A percentile compares a stretch with the other conserved stretches of the same genome.
Conservation (phyloP, 768 basidiomycete genomes). For the Kwoniella shandongensis region DNA sequence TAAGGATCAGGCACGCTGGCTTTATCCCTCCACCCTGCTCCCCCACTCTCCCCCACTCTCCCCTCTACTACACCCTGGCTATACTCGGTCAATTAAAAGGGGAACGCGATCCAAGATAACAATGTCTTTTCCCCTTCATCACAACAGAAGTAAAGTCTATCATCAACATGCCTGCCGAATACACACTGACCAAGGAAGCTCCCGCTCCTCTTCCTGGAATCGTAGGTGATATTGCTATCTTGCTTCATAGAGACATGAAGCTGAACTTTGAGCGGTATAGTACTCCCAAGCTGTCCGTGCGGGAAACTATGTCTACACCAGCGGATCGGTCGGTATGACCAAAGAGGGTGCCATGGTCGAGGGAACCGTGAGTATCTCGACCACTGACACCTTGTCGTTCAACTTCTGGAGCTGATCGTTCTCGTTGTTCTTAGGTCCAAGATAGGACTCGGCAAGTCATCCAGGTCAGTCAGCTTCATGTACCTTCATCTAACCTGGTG, state of each 20-base stretch:
- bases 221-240: conserved; percentile 18
- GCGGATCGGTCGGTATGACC: conserved; percentile 49
- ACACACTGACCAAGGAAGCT: conserved; percentile 42
- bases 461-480: conserved; percentile 23
- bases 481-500: neutral
- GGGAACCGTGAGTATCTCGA: conserved; percentile 36
- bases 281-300: conserved; percentile 50
- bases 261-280: conserved; percentile 11
- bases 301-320: conserved; percentile 46
- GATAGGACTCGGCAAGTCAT: conserved; percentile 48
- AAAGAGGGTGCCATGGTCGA: conserved; percentile 48
- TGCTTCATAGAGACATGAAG: neutral
- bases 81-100: conserved; percentile 2
- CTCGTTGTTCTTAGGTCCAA: conserved; percentile 33
- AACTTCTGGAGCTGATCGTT: neutral
- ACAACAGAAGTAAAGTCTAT: neutral
- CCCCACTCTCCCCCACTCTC: neutral
- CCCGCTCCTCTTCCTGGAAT: conserved; percentile 45
- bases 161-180: conserved; percentile 42
- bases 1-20: no score
- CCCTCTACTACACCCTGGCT: conserved; percentile 7
- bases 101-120: no score
- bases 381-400: neutral
- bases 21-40: no score
- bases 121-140: no score